Evolutionary conservation across 352 stramenopile genomes (phyloP).

Genomic region (Globisporangium paroecandrum): DNA sequence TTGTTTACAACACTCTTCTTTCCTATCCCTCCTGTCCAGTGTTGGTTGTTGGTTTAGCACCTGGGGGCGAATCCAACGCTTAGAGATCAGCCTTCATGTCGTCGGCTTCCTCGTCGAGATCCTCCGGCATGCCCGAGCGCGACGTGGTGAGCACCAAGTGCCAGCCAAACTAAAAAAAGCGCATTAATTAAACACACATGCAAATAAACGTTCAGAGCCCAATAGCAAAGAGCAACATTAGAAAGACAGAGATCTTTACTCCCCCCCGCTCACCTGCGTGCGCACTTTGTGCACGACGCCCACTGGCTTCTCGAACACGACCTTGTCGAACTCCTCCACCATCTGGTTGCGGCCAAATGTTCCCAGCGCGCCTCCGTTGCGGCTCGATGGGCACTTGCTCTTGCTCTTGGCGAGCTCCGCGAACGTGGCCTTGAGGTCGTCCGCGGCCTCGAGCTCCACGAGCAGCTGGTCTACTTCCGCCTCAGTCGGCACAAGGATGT

Average conservation of each 20-base stretch:
- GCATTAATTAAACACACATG: not conserved
- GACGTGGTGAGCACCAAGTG: slow-evolving; percentile 30
- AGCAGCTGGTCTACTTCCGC: slow-evolving; percentile 50
- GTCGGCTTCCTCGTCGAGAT: slow-evolving; percentile 15
- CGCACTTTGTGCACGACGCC: slow-evolving; percentile 72
- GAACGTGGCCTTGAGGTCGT: slow-evolving; percentile 50
- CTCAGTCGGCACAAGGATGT: slow-evolving; percentile 74
- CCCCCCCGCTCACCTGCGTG: slow-evolving; percentile 45
- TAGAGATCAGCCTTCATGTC: slow-evolving; percentile 6
- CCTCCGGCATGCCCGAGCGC: slow-evolving; percentile 42
- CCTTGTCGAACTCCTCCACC: slow-evolving; percentile 70
- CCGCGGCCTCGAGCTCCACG: slow-evolving; percentile 36
- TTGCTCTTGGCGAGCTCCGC: slow-evolving; percentile 52
- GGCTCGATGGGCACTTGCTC: slow-evolving; percentile 67
- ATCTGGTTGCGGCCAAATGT: slow-evolving; percentile 70
- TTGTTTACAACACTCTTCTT: not conserved
- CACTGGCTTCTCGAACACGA: slow-evolving; percentile 70
- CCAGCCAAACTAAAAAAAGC: slow-evolving; percentile 61
- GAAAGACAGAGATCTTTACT: not conserved
- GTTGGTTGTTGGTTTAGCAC: not conserved
- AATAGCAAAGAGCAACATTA: not conserved
- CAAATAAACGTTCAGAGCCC: not conserved
- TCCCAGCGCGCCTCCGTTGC: slow-evolving; percentile 61
- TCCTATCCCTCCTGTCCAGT: not conserved
- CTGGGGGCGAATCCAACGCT: not conserved